Evolutionary conservation across 2,329 filamentous ascomycete species (phyloP).

Genomic region (Fonsecaea pugnacius): DNA sequence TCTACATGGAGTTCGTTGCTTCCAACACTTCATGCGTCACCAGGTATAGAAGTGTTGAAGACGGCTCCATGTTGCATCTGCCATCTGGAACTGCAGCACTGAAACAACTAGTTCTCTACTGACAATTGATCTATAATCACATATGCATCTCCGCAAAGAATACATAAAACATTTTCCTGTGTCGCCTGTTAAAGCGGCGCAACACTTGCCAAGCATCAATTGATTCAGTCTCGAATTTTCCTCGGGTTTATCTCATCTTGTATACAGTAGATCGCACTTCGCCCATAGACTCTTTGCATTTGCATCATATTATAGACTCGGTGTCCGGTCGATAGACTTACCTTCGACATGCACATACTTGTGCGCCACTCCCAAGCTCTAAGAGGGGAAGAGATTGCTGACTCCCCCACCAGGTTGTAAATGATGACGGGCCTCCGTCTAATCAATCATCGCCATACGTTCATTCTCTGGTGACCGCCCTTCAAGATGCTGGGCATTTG

Average conservation of each 20-base stretch:
- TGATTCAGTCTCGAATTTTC: not conserved
- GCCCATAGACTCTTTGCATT: constrained; percentile 5
- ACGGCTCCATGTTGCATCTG: no score
- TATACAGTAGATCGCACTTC: not conserved
- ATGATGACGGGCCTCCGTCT: constrained; percentile 82
- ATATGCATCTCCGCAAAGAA: no score
- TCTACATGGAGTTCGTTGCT: no score
- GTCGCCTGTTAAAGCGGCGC: not conserved
- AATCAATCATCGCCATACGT: constrained; percentile 79
- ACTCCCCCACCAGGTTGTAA: constrained; percentile 52
- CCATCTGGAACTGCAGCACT: no score
- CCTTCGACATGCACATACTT: constrained; percentile 55
- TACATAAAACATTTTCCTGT: not conserved
- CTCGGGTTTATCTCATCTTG: not conserved
- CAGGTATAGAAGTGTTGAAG: no score
- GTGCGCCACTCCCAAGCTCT: constrained; percentile 43
- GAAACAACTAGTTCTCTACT: no score
- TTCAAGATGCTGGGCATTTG: constrained; percentile 74
- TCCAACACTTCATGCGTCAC: no score
- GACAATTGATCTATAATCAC: no score
- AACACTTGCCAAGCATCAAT: not conserved
- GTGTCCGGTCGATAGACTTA: constrained; percentile 1
- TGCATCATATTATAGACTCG: not conserved
- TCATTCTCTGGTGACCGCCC: constrained; percentile 71
- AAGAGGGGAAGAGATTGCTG: not conserved